phyloP scores from a whole-genome alignment of 2,329 filamentous ascomycete genomes.

The Fusarium redolens region DNA sequence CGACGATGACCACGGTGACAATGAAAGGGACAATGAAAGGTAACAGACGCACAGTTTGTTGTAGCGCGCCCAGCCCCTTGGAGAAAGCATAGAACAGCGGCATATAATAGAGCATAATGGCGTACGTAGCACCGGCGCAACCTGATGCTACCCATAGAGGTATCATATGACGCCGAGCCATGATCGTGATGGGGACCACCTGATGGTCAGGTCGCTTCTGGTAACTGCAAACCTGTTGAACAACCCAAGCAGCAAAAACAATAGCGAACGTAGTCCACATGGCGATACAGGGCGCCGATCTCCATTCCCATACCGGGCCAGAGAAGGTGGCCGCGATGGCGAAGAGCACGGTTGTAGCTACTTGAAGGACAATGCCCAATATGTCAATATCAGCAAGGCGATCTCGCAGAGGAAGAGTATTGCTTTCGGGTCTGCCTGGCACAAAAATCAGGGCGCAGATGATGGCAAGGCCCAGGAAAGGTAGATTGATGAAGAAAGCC shows the following conservation, averaged over 20 bases:
- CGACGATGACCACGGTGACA: not conserved
- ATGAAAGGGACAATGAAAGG: not conserved
- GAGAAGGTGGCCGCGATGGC: conserved; percentile 2
- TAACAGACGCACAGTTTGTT: not conserved
- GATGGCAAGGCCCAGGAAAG: conserved; percentile 53
- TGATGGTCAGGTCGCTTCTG: not conserved
- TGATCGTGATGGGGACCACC: not conserved
- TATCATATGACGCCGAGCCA: not conserved
- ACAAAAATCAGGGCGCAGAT: conserved; percentile 57
- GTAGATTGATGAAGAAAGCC: conserved; percentile 66
- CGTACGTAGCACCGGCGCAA: not conserved
- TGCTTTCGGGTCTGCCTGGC: not conserved
- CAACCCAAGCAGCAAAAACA: not conserved
- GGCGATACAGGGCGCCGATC: not conserved
- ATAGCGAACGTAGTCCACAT: not conserved
- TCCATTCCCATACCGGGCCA: not conserved
- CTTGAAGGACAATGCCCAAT: not conserved
- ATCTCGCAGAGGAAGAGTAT: conserved; percentile 33
- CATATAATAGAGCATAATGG: not conserved
- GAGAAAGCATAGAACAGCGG: conserved; percentile 4
- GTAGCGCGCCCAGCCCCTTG: not conserved
- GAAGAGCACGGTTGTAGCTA: not conserved
- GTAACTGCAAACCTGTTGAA: not conserved
- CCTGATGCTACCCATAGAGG: not conserved
- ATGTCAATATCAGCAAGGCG: not conserved